Evolutionary conservation across 2,329 filamentous ascomycete species (phyloP).

Genomic region (Byssochlamys sp.): DNA sequence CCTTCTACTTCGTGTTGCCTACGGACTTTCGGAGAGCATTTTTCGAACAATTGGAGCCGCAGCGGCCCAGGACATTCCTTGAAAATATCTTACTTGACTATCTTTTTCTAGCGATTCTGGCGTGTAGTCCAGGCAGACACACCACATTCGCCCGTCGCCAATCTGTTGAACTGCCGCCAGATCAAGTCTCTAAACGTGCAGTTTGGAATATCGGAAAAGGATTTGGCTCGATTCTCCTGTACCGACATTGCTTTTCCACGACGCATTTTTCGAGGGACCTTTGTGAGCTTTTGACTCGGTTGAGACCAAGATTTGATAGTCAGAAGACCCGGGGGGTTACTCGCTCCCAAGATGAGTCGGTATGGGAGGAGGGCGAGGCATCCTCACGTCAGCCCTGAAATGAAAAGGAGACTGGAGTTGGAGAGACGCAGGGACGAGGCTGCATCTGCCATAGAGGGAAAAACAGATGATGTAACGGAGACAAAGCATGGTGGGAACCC

Average conservation of each 20-base stretch:
- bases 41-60: background rate
- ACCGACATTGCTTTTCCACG: background rate
- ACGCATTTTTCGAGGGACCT: background rate
- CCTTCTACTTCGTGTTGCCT: too few species aligned
- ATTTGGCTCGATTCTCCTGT: background rate
- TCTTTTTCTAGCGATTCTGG: background rate
- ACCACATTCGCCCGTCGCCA: background rate
- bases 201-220: background rate
- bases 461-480: background rate
- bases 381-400: constrained; percentile 2
- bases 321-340: background rate
- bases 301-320: background rate
- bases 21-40: background rate
- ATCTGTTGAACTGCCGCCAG: background rate
- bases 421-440: background rate
- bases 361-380: constrained; percentile 5
- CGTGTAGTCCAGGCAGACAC: constrained; percentile 3
- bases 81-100: background rate
- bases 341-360: constrained; percentile 6
- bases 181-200: background rate
- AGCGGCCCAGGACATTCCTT: background rate
- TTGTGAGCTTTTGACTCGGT: background rate
- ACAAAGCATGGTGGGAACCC: background rate
- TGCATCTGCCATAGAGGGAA: background rate
- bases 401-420: background rate